phyloP scores from a whole-genome alignment of 768 basidiomycete genomes.

The Pleurotus pulmonarius region DNA sequence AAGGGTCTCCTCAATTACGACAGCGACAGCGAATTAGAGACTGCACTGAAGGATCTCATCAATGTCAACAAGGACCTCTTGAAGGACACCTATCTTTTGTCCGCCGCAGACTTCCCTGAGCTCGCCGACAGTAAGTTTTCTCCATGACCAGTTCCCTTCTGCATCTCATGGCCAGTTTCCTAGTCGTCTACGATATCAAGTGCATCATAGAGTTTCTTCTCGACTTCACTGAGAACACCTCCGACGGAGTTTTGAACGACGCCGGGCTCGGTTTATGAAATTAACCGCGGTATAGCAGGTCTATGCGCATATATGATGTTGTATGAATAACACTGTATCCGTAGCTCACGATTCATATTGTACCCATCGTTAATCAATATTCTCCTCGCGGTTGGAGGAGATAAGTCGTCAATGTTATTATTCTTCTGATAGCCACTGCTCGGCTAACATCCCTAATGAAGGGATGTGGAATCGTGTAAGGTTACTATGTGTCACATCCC shows the following conservation, averaged over 20 bases:
- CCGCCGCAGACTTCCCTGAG: conserved; percentile 33
- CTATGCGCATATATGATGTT: conserved; percentile 18
- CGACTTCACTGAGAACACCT: conserved; percentile 42
- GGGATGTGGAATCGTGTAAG: conserved; percentile 62
- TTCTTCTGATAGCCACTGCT: conserved; percentile 67
- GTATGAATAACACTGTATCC: conserved; percentile 5
- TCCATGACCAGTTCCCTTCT: not conserved
- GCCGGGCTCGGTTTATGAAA: conserved; percentile 23
- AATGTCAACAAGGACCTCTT: conserved; percentile 47
- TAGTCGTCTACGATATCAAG: conserved; percentile 60
- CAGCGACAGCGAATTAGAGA: conserved; percentile 37
- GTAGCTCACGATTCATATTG: not conserved
- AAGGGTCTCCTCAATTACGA: conserved; percentile 55
- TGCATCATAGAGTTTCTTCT: conserved; percentile 52
- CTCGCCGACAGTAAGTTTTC: conserved; percentile 24
- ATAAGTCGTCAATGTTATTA: conserved; percentile 8
- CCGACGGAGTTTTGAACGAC: conserved; percentile 42
- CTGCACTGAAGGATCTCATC: conserved; percentile 43
- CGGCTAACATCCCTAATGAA: conserved; percentile 59
- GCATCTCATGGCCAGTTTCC: not conserved
- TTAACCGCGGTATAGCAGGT: conserved; percentile 21
- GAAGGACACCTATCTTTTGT: conserved; percentile 22
- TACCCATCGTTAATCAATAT: too few species aligned
- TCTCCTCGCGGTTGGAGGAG: too few species aligned
- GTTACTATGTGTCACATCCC: conserved; percentile 46